Conservation (phyloP, 305 asterid species). For the Rubia balearica region DNA sequence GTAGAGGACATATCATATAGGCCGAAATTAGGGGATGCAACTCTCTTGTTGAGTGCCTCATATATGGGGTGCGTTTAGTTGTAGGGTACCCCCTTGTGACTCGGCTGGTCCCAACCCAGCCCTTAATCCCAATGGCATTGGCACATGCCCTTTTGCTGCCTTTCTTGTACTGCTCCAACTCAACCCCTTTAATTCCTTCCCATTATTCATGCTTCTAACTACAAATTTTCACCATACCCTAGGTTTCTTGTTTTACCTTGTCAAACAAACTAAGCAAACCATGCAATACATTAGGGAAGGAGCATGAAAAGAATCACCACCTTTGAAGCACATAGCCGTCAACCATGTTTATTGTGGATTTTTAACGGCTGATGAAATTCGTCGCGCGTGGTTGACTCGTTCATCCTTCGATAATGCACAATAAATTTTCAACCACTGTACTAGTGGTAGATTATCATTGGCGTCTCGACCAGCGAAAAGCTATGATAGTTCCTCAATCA, state of each 20-base stretch:
- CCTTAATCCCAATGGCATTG: slow-evolving; percentile 9
- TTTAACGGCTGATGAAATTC: too few species aligned
- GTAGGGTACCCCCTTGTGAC: slow-evolving; percentile 20
- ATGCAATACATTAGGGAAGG: not conserved
- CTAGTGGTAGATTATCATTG: too few species aligned
- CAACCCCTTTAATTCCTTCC: not conserved
- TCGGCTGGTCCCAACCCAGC: slow-evolving; percentile 23
- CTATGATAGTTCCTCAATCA: too few species aligned
- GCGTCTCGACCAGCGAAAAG: too few species aligned
- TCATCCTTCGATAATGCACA: too few species aligned
- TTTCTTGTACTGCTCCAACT: slow-evolving; percentile 7
- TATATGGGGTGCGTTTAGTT: slow-evolving; percentile 7
- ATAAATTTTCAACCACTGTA: too few species aligned
- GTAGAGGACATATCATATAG: not conserved
- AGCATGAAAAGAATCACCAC: not conserved
- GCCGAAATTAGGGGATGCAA: slow-evolving; percentile 13
- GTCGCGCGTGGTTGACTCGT: too few species aligned
- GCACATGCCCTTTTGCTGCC: slow-evolving; percentile 24
- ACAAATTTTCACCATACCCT: not conserved
- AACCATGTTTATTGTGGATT: too few species aligned
- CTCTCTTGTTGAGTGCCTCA: not conserved
- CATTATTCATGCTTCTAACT: not conserved
- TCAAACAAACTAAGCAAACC: not conserved
- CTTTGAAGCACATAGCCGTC: too few species aligned
- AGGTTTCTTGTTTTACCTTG: not conserved